phyloP scores from a whole-genome alignment of 2,329 filamentous ascomycete species.

The Talaromyces sp. region DNA sequence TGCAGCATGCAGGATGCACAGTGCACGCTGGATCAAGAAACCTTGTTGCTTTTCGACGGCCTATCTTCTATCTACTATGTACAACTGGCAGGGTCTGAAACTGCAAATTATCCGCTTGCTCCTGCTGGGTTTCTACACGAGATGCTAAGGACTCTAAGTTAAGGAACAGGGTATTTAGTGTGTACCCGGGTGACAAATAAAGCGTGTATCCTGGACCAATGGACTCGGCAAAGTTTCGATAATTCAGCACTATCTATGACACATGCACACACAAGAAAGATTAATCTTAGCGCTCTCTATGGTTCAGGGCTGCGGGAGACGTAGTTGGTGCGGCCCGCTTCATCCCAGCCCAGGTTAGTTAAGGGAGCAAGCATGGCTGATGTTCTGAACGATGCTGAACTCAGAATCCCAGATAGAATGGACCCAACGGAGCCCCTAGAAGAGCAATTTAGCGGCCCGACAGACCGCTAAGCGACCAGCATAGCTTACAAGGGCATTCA shows the following conservation, averaged over 20 bases:
- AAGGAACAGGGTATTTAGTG: background rate
- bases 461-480: conserved; percentile 2
- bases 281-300: background rate
- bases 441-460: background rate
- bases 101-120: background rate
- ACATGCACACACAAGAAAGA: background rate
- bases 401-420: background rate
- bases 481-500: too few species aligned
- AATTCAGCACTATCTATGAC: background rate
- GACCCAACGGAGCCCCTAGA: background rate
- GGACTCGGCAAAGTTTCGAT: background rate
- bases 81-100: background rate
- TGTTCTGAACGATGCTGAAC: background rate
- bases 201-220: background rate
- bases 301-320: background rate
- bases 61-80: background rate
- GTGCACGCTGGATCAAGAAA: background rate
- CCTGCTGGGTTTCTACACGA: background rate
- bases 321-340: background rate
- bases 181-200: background rate
- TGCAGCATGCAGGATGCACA: background rate
- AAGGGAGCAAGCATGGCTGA: background rate
- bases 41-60: background rate
- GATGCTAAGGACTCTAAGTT: background rate
- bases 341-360: background rate